phyloP scores from a whole-genome alignment of 2,329 filamentous ascomycete species.

The Fusarium subtropicale region DNA sequence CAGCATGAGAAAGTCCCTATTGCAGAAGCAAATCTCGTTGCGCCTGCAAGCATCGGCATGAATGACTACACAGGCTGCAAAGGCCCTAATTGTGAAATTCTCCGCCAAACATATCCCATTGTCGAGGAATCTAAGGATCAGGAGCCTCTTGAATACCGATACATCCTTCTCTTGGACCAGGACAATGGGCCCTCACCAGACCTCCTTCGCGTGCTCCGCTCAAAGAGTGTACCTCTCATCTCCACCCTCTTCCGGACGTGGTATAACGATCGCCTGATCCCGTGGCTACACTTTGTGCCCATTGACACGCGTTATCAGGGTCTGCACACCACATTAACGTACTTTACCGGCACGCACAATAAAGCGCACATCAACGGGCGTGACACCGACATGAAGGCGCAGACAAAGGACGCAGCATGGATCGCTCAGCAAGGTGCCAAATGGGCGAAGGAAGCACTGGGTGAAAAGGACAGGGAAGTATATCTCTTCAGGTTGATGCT shows the following conservation, averaged over 20 bases:
- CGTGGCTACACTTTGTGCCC: constrained; percentile 86
- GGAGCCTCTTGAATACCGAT: constrained; percentile 73
- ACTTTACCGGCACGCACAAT: constrained; percentile 72
- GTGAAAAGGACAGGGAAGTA: constrained; percentile 81
- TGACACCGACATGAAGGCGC: constrained; percentile 60
- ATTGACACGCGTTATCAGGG: constrained; percentile 79
- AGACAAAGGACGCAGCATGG: constrained; percentile 66
- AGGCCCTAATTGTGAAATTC: constrained; percentile 52
- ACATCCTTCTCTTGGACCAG: constrained; percentile 78
- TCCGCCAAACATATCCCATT: constrained; percentile 50
- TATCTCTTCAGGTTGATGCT: constrained; percentile 82
- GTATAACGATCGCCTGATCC: constrained; percentile 78
- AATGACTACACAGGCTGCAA: constrained; percentile 68
- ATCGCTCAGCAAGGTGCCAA: constrained; percentile 74
- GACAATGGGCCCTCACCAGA: constrained; percentile 71
- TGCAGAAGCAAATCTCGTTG: constrained; percentile 63
- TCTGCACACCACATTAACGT: constrained; percentile 78
- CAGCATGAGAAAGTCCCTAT: constrained; percentile 67
- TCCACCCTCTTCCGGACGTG: constrained; percentile 80
- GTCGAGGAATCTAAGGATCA: constrained; percentile 55
- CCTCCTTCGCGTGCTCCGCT: constrained; percentile 73
- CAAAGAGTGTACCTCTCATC: constrained; percentile 75
- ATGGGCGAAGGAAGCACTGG: constrained; percentile 72
- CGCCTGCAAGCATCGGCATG: constrained; percentile 70
- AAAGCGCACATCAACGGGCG: constrained; percentile 58